phyloP scores from a whole-genome alignment of 164 flowering plant species.

The Nymphaea colorata region DNA sequence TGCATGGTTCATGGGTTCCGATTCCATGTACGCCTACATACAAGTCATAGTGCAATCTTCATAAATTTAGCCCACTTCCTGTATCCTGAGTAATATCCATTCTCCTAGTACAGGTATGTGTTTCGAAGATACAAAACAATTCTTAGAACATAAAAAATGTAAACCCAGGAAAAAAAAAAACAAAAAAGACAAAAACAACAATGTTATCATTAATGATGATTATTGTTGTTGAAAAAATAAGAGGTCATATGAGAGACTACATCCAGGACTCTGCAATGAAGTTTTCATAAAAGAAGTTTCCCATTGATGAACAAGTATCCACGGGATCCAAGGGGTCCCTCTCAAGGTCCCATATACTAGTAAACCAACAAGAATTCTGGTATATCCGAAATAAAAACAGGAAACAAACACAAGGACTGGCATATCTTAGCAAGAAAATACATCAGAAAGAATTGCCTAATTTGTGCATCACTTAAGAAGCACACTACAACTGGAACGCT shows the following conservation, averaged over 20 bases:
- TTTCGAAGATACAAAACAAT: no score
- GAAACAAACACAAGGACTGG: conserved; percentile 20
- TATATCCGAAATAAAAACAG: conserved; percentile 13
- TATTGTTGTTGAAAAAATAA: no score
- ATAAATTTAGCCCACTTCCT: no score
- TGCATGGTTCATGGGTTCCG: no score
- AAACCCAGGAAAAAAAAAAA: no score
- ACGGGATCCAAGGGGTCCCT: conserved; percentile 11
- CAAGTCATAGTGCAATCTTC: no score
- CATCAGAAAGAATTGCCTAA: conserved; percentile 11
- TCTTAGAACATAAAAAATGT: no score
- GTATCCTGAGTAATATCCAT: no score
- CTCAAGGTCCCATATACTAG: conserved; percentile 26
- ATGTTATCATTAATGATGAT: no score
- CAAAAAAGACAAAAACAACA: no score
- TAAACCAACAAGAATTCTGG: conserved; percentile 21
- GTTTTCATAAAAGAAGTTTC: conserved; percentile 1
- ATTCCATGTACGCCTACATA: no score
- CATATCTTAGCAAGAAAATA: conserved; percentile 19
- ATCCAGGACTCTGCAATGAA: not conserved
- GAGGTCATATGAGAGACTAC: not conserved
- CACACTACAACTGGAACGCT: conserved; percentile 15
- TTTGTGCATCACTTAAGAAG: conserved; percentile 19
- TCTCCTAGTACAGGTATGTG: no score
- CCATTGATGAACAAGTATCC: not conserved